These are phyloP conservation scores for Chondrus crispus DNA, from an alignment of 23 red algal genomes.

Conservation along the genomic window DNA sequence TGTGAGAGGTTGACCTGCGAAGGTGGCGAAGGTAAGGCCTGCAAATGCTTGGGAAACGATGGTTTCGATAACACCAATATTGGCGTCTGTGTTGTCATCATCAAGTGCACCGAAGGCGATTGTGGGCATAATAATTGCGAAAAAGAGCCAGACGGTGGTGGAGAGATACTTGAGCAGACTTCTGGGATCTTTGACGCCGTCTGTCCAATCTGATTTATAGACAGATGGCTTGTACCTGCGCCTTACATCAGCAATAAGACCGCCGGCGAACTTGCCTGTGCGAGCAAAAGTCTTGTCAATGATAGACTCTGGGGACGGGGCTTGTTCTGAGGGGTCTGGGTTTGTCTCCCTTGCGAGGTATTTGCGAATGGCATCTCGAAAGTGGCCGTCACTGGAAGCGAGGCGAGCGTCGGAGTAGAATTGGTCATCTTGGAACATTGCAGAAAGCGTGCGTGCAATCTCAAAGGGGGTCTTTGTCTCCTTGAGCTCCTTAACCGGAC, in stretches of 20 bases:
- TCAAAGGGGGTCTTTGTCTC: conserved; percentile 67
- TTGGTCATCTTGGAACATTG: conserved; percentile 80
- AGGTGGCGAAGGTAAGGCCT: conserved; percentile 70
- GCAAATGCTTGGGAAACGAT: conserved; percentile 88
- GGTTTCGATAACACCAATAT: conserved; percentile 90
- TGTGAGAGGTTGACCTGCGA: conserved; percentile 91
- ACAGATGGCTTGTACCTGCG: conserved; percentile 49
- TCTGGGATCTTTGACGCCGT: conserved; percentile 55
- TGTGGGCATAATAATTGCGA: conserved; percentile 86
- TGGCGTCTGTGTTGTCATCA: conserved; percentile 68
- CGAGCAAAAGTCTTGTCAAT: conserved; percentile 57
- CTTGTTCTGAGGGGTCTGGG: conserved; percentile 41
- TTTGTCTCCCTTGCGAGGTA: conserved; percentile 62
- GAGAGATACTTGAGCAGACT: conserved; percentile 85
- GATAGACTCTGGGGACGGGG: background rate
- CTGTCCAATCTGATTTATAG: conserved; percentile 87
- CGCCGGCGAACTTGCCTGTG: conserved; percentile 64
- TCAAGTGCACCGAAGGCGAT: conserved; percentile 91
- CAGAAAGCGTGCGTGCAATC: conserved; percentile 71
- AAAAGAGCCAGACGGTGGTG: conserved; percentile 83
- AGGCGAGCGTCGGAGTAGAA: conserved; percentile 73
- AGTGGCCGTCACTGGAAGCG: conserved; percentile 3
- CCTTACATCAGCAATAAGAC: conserved; percentile 61
- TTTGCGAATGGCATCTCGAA: conserved; percentile 64
- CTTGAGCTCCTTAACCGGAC: conserved; percentile 48